phyloP scores from a whole-genome alignment of 2,329 filamentous ascomycete species.

The Plectosphaerella cucumerina region DNA sequence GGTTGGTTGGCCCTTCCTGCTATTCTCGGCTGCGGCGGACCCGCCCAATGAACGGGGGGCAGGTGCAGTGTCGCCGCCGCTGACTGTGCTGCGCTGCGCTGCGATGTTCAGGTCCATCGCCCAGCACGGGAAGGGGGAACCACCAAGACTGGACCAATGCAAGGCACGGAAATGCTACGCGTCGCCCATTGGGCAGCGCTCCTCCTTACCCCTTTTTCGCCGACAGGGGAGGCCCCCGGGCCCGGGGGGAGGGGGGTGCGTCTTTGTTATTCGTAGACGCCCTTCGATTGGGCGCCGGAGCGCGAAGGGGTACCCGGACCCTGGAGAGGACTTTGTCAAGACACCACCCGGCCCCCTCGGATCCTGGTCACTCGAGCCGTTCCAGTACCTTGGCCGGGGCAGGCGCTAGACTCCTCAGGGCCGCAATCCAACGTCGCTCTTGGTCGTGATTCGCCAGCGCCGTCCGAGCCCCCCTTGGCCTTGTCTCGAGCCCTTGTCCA shows the following conservation, averaged over 20 bases:
- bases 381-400: background rate
- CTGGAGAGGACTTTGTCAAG: background rate
- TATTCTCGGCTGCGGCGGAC: no score
- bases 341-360: background rate
- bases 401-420: background rate
- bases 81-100: background rate
- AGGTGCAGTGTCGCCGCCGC: no score
- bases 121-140: background rate
- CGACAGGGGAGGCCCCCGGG: background rate
- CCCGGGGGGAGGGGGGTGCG: no score
- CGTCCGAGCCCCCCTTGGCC: background rate
- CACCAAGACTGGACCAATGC: background rate
- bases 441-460: background rate
- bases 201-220: slow-evolving; percentile 1
- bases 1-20: no score
- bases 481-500: background rate
- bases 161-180: slow-evolving; percentile 3
- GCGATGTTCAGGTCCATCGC: background rate
- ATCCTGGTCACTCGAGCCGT: background rate
- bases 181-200: background rate
- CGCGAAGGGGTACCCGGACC: background rate
- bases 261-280: background rate
- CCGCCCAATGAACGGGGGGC: slow-evolving; percentile 10
- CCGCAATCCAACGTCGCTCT: background rate
- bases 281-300: background rate